Base-by-base conservation (phyloP, 306 rosid species). In the Gynostemma pentaphyllum region DNA sequence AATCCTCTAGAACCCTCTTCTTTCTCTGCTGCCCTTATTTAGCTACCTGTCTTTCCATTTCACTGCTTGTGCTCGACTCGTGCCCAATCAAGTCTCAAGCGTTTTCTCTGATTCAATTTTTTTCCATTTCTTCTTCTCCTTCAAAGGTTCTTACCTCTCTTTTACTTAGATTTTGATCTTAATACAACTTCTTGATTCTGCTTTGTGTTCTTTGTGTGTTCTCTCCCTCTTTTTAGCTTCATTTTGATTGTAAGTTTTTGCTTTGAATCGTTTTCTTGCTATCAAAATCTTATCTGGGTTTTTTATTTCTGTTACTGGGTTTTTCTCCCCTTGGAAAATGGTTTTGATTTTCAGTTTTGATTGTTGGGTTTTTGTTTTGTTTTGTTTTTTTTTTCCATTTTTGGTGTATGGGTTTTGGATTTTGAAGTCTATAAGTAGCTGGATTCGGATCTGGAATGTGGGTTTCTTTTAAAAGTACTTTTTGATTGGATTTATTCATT, bases 1-100 rank as follows among this genome's bases (percentile, higher is more conserved):
- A 24, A 49, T 14, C 22, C 44, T 30, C 70, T 3, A 49, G 61
- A 66, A 66, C 70, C 21, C 56, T 49, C 70, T 66, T 29, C 52
- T 29, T 36, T 15, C 59, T 49, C 49, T 2, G 19, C 42, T 36
- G 61, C 22, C 11, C 41, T 26, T 51, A 22, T 66, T 45, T 66
- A 66, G 12, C 5, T 9, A 12, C 14, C 60, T 12, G 9, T 40
- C 36, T 18, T 21, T 9, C 5, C 10, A 5, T 1, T 42, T 1
- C 42, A 5, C 18, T 4, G 53, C 37, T 47, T 48, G 69, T 65
- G 69, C 32, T 65, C 21, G 32, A 21, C 70, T 66, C 48, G 46
- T 26, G 48, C 48, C 47, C 48, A 3, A 39, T 39, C 34, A n/a
- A 29, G 15, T 28, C 4, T 9, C 4, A 44, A 16, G 1, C 9